Evolutionary conservation across 345 rosid genomes (phyloP).

Genomic region (Adansonia digitata): DNA sequence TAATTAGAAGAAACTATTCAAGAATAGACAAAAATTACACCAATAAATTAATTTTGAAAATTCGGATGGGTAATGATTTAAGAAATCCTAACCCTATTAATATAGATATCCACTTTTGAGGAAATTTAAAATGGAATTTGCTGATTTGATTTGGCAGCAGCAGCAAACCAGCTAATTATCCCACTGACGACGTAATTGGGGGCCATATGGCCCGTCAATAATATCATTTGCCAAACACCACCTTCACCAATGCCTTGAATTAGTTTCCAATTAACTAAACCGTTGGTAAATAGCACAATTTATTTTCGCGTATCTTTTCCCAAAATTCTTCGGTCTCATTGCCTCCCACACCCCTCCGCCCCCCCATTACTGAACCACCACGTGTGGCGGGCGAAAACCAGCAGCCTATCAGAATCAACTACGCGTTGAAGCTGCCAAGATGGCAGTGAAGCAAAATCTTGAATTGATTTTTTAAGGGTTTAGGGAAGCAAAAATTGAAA

Average conservation of each 20-base stretch:
- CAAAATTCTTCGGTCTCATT: constrained; percentile 3
- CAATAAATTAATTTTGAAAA: no score
- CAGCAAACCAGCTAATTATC: constrained; percentile 13
- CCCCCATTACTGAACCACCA: constrained; percentile 6
- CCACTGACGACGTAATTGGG: constrained; percentile 8
- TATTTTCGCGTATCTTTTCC: constrained; percentile 10
- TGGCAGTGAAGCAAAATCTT: not conserved
- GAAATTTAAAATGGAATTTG: not conserved
- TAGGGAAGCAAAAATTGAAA: not conserved
- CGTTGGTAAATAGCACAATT: no score
- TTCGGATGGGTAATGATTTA: no score
- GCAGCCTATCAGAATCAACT: not conserved
- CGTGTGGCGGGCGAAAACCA: not conserved
- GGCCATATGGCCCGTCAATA: not conserved
- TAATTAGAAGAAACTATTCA: no score
- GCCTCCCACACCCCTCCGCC: no score
- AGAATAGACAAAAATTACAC: no score
- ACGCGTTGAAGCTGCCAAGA: not conserved
- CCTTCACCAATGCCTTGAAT: no score
- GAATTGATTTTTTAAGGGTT: not conserved
- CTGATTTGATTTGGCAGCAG: not conserved
- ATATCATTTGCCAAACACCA: not conserved
- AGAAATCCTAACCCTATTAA: no score
- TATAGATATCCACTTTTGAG: not conserved
- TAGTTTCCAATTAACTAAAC: no score